A percentile compares a stretch with the other conserved stretches of the same genome.
phyloP scores from a whole-genome alignment of 106 monocot genomes.

The Cymbidium sinense region DNA sequence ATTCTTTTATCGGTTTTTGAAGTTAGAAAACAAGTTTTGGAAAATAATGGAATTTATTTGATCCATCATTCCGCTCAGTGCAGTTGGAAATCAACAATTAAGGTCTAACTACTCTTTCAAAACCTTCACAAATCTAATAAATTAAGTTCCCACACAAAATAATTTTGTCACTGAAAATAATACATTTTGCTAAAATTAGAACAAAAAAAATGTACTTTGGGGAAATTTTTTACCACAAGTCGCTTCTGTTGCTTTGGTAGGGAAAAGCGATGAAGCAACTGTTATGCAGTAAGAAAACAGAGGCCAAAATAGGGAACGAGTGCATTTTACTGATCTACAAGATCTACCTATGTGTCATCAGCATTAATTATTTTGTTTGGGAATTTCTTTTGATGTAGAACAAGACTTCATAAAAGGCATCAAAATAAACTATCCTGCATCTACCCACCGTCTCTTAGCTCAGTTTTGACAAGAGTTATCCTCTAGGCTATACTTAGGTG shows the following conservation, averaged over 20 bases:
- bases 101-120: background rate
- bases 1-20: background rate
- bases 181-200: background rate
- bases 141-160: background rate
- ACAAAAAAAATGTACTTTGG: background rate
- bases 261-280: background rate
- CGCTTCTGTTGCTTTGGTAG: background rate
- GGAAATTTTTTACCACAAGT: background rate
- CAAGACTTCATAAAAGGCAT: background rate
- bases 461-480: too few relatives aligned
- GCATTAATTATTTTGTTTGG: background rate
- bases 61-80: background rate
- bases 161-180: background rate
- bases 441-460: too few relatives aligned
- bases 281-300: background rate
- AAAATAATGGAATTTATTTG: background rate
- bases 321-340: background rate
- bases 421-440: too few relatives aligned
- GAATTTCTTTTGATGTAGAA: background rate
- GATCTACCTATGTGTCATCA: background rate
- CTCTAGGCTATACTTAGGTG: too few relatives aligned
- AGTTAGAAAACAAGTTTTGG: background rate
- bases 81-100: background rate
- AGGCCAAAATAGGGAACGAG: background rate
- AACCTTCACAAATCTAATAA: background rate